A percentile compares a stretch with the other conserved stretches of the same genome.
These are phyloP conservation scores for Beverwykella pulmonaria DNA, from an alignment of 495 filamentous ascomycete species.

Conservation along the genomic window DNA sequence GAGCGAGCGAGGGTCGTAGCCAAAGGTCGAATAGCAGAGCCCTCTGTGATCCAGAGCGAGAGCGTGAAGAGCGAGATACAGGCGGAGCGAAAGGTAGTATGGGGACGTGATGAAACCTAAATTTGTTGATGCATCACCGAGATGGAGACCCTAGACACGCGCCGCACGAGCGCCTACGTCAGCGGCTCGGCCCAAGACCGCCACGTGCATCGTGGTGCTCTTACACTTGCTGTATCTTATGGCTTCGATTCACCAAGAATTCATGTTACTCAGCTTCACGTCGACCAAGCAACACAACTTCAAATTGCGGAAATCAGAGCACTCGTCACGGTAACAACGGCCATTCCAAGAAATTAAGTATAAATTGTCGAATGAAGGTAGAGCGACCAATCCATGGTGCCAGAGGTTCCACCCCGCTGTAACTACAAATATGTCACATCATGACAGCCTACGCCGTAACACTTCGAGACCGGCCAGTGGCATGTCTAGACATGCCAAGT, in stretches of 20 bases:
- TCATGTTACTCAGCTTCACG: no score
- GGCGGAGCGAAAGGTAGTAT: not conserved
- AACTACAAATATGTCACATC: not conserved
- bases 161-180: not conserved
- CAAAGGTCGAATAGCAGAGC: not conserved
- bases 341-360: not conserved
- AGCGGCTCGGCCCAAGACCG: not conserved
- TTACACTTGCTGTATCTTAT: no score
- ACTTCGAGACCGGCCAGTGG: not conserved
- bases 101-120: not conserved
- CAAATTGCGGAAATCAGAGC: no score
- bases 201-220: not conserved
- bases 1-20: not conserved
- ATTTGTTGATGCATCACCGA: not conserved
- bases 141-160: not conserved
- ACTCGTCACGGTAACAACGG: not conserved
- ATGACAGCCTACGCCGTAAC: not conserved
- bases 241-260: no score
- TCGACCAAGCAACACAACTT: no score
- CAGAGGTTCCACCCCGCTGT: not conserved
- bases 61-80: not conserved
- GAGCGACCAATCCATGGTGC: slow-evolving; percentile 18
- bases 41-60: not conserved
- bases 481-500: not conserved
- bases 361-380: slow-evolving; percentile 2